Evolutionary conservation across 2,329 filamentous ascomycete genomes (phyloP).

Genomic region (Penicillium glabrum): DNA sequence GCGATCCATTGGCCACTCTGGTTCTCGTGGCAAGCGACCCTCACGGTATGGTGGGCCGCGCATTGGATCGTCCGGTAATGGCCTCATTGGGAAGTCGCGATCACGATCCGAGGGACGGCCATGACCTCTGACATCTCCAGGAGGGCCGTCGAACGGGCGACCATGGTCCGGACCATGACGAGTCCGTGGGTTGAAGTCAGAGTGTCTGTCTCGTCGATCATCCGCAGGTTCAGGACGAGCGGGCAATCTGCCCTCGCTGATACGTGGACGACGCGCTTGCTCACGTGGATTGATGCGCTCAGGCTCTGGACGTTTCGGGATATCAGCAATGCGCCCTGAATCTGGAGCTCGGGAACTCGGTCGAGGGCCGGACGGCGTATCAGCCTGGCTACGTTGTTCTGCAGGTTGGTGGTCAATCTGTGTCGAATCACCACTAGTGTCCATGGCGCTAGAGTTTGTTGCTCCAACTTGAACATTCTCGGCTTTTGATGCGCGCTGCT

Average conservation of each 20-base stretch:
- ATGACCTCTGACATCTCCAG: slow-evolving; percentile 34
- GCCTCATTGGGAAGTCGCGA: slow-evolving; percentile 34
- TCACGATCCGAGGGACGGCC: slow-evolving; percentile 38
- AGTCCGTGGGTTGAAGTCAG: slow-evolving; percentile 36
- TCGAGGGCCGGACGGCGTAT: slow-evolving; percentile 23
- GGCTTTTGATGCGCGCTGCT: slow-evolving; percentile 8
- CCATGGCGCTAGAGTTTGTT: slow-evolving; percentile 10
- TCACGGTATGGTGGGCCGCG: slow-evolving; percentile 38
- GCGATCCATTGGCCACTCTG: slow-evolving; percentile 39
- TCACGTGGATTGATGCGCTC: slow-evolving; percentile 34
- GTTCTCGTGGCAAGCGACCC: slow-evolving; percentile 32
- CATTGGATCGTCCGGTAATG: slow-evolving; percentile 40
- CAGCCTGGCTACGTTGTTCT: slow-evolving; percentile 10
- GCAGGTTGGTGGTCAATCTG: slow-evolving; percentile 1
- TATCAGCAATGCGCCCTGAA: slow-evolving; percentile 27
- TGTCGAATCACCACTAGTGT: slow-evolving; percentile 6
- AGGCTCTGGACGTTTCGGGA: slow-evolving; percentile 41
- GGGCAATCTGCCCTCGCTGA: slow-evolving; percentile 37
- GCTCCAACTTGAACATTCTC: background rate
- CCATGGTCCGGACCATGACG: slow-evolving; percentile 39
- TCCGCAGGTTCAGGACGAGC: slow-evolving; percentile 42
- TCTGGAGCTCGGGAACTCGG: slow-evolving; percentile 30
- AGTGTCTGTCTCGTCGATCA: slow-evolving; percentile 39
- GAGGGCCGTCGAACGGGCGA: slow-evolving; percentile 36
- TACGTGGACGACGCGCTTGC: slow-evolving; percentile 38